Conservation (phyloP, 345 rosid genomes). For the Boechera divaricarpa region DNA sequence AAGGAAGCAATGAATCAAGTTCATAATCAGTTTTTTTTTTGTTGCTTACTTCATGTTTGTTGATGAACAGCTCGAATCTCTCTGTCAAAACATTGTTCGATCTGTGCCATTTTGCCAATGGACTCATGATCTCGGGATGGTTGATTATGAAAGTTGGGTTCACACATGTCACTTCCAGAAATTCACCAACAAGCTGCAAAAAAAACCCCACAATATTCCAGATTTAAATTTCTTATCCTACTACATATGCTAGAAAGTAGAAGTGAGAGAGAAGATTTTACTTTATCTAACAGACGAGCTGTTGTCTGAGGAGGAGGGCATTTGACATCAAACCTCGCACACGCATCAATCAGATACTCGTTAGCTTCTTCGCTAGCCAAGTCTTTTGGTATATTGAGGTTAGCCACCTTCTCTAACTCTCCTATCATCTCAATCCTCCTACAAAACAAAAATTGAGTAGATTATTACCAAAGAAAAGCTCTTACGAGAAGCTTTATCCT, state of each 20-base stretch:
- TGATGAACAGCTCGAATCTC: constrained; percentile 89
- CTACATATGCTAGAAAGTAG: constrained; percentile 1
- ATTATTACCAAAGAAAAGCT: neutral
- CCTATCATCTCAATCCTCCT: constrained; percentile 91
- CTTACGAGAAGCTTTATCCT: neutral
- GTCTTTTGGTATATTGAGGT: constrained; percentile 85
- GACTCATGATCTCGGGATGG: constrained; percentile 54
- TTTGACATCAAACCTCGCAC: constrained; percentile 74
- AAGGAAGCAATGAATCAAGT: constrained; percentile 3
- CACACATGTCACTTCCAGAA: constrained; percentile 86
- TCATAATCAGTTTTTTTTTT: neutral
- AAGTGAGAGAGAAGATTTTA: constrained; percentile 37
- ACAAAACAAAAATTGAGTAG: constrained; percentile 1
- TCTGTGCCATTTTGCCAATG: constrained; percentile 62
- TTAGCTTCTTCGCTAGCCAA: constrained; percentile 81
- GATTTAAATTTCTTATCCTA: neutral
- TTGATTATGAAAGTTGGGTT: constrained; percentile 93
- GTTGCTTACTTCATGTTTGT: constrained; percentile 79
- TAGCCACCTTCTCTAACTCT: constrained; percentile 88
- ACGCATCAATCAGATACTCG: constrained; percentile 73
- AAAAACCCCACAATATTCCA: neutral
- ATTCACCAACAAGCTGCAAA: constrained; percentile 92
- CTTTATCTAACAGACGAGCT: constrained; percentile 88
- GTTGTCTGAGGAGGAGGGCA: constrained; percentile 96
- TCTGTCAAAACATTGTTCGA: constrained; percentile 74